phyloP scores from a whole-genome alignment of 176 grass and related monocot genomes.

The Pontederia paniculata region DNA sequence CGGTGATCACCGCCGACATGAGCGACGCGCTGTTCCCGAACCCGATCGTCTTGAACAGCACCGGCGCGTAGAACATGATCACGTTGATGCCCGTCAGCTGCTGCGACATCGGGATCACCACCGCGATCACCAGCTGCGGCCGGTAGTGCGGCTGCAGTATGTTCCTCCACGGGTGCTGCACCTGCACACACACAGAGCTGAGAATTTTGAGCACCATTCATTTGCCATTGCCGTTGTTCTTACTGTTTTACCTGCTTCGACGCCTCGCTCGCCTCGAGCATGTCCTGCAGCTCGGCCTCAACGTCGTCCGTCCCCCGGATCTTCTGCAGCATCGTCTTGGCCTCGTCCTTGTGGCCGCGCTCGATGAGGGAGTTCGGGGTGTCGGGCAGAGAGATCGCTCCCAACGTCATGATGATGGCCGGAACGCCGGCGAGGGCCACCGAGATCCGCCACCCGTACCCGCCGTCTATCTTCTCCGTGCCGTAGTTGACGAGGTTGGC shows the following conservation, averaged over 20 bases:
- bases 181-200: no score
- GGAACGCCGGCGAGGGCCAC: conserved; percentile 1
- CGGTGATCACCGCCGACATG: conserved; percentile 21
- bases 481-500: conserved; percentile 10
- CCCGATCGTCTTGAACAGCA: conserved; percentile 50
- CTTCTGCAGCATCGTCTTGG: not conserved
- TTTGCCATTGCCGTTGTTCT: no score
- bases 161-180: not conserved
- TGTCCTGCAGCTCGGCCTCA: conserved; percentile 1
- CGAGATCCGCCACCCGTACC: conserved; percentile 2
- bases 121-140: conserved; percentile 41
- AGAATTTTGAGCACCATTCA: no score
- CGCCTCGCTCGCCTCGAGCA: not conserved
- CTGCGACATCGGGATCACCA: conserved; percentile 49
- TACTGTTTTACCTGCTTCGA: not conserved
- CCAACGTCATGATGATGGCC: not conserved
- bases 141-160: not conserved
- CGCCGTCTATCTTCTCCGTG: not conserved
- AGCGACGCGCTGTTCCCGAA: conserved; percentile 25
- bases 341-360: not conserved
- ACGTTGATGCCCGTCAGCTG: conserved; percentile 69
- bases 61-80: conserved; percentile 72
- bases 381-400: not conserved
- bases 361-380: conserved; percentile 9
- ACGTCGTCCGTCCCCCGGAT: not conserved